phyloP scores from a whole-genome alignment of 345 rosid genomes.

The Xanthoceras sorbifolium region DNA sequence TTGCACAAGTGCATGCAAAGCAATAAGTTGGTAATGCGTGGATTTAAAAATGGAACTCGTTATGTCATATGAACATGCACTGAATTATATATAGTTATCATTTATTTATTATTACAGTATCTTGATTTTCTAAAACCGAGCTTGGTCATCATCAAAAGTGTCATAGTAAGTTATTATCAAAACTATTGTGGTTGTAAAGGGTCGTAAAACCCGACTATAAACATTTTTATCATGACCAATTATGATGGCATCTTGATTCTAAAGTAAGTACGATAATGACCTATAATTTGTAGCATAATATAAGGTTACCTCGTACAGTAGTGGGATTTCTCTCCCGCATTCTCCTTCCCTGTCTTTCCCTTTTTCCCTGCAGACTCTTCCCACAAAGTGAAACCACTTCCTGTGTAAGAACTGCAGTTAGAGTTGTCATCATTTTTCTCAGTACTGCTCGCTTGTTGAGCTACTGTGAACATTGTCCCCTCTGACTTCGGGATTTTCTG shows the following conservation, averaged over 20 bases:
- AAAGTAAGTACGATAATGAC: neutral
- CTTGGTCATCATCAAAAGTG: too few species aligned
- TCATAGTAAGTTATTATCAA: too few species aligned
- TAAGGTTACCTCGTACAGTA: constrained; percentile 39
- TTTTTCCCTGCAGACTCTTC: constrained; percentile 70
- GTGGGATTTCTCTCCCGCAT: constrained; percentile 47
- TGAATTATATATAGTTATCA: neutral
- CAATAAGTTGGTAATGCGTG: neutral
- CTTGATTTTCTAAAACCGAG: too few species aligned
- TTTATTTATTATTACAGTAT: too few species aligned
- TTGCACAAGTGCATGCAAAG: neutral
- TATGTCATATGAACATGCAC: neutral
- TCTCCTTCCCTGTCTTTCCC: constrained; percentile 98
- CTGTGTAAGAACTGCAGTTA: constrained; percentile 78
- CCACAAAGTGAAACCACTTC: constrained; percentile 84
- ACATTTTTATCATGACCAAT: neutral
- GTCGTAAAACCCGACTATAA: too few species aligned
- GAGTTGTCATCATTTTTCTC: constrained; percentile 78
- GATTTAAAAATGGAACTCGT: neutral
- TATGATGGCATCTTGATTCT: too few species aligned
- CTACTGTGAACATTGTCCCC: constrained; percentile 45
- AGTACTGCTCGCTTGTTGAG: constrained; percentile 49
- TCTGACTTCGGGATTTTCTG: constrained; percentile 73
- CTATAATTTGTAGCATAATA: neutral
- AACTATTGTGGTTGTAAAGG: neutral